Evolutionary conservation across 345 rosid species (phyloP), one percentile per base, ranked within the genome.

Genomic region (Arabidopsis thaliana): DNA sequence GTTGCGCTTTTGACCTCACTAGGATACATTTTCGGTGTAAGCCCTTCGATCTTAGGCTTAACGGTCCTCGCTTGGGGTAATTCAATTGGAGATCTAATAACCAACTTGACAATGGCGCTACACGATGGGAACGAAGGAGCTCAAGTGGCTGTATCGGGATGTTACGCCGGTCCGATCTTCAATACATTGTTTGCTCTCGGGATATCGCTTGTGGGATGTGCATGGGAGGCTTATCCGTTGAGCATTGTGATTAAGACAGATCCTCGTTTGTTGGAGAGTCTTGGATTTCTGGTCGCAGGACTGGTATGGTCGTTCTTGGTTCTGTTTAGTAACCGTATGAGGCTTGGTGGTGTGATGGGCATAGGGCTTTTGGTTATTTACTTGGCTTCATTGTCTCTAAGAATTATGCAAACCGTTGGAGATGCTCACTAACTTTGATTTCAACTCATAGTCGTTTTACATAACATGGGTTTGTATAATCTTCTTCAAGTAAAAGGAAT

Each of bases 51-150:
- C 71, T 77, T 92, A 16, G 97, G 97, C 16, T 77, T 95, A 2
- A 95, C 97, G 4, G 89, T 95, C 73, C 91, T 95, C 24, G 97
- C 97, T 1, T 92, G 99, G 97, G 98, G 98, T 6, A 94, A 94
- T 14, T 94, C 97, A 1, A 79, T 89, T 0, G 97, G 98, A n/a
- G 99, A 95, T 78, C 80, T 95, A 63, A 85, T 90, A 51, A 85
- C 97, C 0, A 92, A 92, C 34, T 85, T 85, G 32, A 85, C 99
- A 0, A 83, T 95, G 97, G 92, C 97, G 0, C 2, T 87, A 33
- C 83, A 89, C 44, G 96, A 91, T 30, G 99, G 97, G 16, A 65
- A 84, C 20, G 87, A 90, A 22, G 96, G 99, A 51, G 86, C 79
- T 34, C 97, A 95, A 53, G 85, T 88, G n/a, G 97, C 97, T 3